These are phyloP conservation scores for Rhizopus delemar DNA, from an alignment of 371 early-diverging fungal genomes.

Conservation along the genomic window DNA sequence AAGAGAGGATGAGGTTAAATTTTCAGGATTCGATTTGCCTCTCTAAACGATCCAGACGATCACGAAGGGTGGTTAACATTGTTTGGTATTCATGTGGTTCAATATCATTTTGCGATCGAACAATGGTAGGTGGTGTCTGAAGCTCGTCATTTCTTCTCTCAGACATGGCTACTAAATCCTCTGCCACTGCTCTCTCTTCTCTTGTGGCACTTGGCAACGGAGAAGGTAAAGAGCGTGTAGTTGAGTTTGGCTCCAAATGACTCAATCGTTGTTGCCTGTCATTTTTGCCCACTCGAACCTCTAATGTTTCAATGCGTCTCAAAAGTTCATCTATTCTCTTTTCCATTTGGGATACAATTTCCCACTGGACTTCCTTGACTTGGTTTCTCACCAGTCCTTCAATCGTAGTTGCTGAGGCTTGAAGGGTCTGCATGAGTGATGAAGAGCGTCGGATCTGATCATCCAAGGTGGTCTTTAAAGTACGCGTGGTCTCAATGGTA, in stretches of 20 bases:
- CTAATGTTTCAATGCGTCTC: slow-evolving; percentile 13
- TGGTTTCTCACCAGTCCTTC: slow-evolving; percentile 77
- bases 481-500: slow-evolving; percentile 60
- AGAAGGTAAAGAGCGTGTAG: slow-evolving; percentile 9
- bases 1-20: not conserved
- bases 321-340: slow-evolving; percentile 15
- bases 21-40: slow-evolving; percentile 26
- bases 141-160: slow-evolving; percentile 22
- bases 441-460: slow-evolving; percentile 79
- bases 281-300: not conserved
- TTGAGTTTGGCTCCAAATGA: not conserved
- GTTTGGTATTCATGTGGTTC: slow-evolving; percentile 28
- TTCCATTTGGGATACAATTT: slow-evolving; percentile 41
- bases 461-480: slow-evolving; percentile 66
- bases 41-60: slow-evolving; percentile 31
- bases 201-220: slow-evolving; percentile 24
- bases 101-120: slow-evolving; percentile 35
- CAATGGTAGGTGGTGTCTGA: slow-evolving; percentile 36
- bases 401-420: slow-evolving; percentile 72
- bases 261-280: not conserved
- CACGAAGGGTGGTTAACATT: slow-evolving; percentile 26
- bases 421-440: slow-evolving; percentile 76
- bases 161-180: slow-evolving; percentile 26
- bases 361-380: slow-evolving; percentile 75
- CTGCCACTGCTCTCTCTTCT: slow-evolving; percentile 27